Conservation (phyloP, 805 yeast species). For the Cyberlindnera xylosilytica region DNA sequence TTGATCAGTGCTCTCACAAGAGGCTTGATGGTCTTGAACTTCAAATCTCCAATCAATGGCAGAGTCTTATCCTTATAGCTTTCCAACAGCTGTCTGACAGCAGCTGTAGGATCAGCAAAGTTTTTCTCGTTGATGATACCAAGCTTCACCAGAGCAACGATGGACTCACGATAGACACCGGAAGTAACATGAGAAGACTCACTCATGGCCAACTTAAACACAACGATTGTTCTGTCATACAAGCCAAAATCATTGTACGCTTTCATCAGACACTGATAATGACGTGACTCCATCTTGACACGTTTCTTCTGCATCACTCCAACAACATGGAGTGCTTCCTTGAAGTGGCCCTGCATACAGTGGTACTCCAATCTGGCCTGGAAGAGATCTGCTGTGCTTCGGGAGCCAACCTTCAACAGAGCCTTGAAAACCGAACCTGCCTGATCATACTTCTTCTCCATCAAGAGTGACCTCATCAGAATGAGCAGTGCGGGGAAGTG, state of each 20-base stretch:
- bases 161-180: slow-evolving; percentile 29
- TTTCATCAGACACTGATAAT: slow-evolving; percentile 31
- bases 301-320: slow-evolving; percentile 26
- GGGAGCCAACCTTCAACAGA: not conserved
- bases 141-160: slow-evolving; percentile 30
- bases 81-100: slow-evolving; percentile 30
- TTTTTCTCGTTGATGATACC: slow-evolving; percentile 28
- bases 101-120: slow-evolving; percentile 28
- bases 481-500: slow-evolving; percentile 8
- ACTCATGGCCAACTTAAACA: slow-evolving; percentile 28
- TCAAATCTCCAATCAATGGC: slow-evolving; percentile 25
- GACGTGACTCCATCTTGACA: slow-evolving; percentile 20
- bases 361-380: slow-evolving; percentile 10
- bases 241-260: slow-evolving; percentile 27
- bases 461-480: slow-evolving; percentile 19
- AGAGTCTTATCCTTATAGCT: slow-evolving; percentile 24
- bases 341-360: slow-evolving; percentile 22
- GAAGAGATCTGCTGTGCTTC: not conserved
- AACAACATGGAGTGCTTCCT: slow-evolving; percentile 29
- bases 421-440: slow-evolving; percentile 13
- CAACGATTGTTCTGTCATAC: slow-evolving; percentile 27
- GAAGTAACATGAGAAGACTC: slow-evolving; percentile 23
- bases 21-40: slow-evolving; percentile 35
- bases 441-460: slow-evolving; percentile 1
- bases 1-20: slow-evolving; percentile 31